These are phyloP conservation scores for Lipomyces kockii DNA, from an alignment of 805 yeast genomes.

Conservation along the genomic window DNA sequence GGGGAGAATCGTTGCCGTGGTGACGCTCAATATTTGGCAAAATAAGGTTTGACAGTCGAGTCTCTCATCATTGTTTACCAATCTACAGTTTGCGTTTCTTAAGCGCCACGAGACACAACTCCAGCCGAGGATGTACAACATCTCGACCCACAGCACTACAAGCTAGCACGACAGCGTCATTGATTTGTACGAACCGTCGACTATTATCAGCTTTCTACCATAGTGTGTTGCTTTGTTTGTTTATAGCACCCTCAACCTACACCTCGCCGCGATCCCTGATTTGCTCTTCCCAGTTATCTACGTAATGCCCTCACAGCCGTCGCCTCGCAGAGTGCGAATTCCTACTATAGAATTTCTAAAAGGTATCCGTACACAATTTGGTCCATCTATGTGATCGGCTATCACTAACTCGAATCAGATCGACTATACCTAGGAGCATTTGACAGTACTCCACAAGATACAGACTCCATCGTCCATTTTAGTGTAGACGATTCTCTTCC, in stretches of 20 bases:
- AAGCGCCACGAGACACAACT: conserved; percentile 6
- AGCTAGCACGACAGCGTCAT: not conserved
- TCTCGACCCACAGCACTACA: not conserved
- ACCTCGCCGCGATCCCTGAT: not conserved
- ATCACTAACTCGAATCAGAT: conserved; percentile 36
- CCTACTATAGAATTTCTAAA: conserved; percentile 48
- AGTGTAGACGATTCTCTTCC: conserved; percentile 92
- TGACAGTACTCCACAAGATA: conserved; percentile 77
- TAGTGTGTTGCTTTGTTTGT: not conserved
- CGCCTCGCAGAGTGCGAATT: conserved; percentile 36
- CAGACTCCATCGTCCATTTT: conserved; percentile 76
- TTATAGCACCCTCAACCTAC: not conserved
- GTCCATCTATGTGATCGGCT: not conserved
- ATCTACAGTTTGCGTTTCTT: not conserved
- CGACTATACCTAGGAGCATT: conserved; percentile 90
- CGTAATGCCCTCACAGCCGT: conserved; percentile 13
- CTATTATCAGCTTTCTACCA: not conserved
- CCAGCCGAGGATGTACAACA: not conserved
- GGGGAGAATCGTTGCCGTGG: conserved; percentile 7
- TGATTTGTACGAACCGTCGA: not conserved
- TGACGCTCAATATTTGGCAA: not conserved
- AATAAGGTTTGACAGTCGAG: not conserved
- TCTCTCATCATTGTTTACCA: not conserved
- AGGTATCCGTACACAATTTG: conserved; percentile 35
- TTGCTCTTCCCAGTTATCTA: not conserved